A percentile compares a stretch with the other conserved stretches of the same genome.
These are phyloP conservation scores for Spathaspora sp. DNA, from an alignment of 805 yeast genomes.

Conservation along the genomic window DNA sequence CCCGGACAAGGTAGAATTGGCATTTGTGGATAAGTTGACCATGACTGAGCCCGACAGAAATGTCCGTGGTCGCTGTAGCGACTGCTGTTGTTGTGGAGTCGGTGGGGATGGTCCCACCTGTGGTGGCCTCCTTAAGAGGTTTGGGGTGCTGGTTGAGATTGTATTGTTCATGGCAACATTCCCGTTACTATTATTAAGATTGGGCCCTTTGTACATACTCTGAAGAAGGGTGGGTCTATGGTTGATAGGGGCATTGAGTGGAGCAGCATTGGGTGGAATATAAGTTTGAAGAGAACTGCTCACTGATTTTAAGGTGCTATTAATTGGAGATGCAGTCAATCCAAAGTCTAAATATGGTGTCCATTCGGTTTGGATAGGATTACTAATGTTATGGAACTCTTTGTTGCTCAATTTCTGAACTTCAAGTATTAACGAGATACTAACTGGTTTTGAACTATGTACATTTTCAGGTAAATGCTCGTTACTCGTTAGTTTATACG, in stretches of 20 bases:
- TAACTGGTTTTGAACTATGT: constrained; percentile 22
- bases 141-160: neutral
- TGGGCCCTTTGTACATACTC: constrained; percentile 12
- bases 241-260: constrained; percentile 11
- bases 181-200: neutral
- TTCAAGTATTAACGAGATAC: constrained; percentile 22
- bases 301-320: constrained; percentile 30
- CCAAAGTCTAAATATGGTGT: constrained; percentile 36
- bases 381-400: constrained; percentile 17
- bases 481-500: constrained; percentile 31
- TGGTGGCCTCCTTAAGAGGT: constrained; percentile 1
- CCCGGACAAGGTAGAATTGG: constrained; percentile 25
- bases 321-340: constrained; percentile 36
- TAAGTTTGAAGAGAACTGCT: constrained; percentile 17
- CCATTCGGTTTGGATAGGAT: constrained; percentile 34
- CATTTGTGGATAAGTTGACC: constrained; percentile 30
- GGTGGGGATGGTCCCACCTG: neutral
- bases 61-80: neutral
- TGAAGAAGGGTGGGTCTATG: constrained; percentile 21
- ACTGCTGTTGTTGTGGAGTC: neutral
- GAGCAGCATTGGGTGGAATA: constrained; percentile 16
- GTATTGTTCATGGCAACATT: neutral
- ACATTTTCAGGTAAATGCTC: constrained; percentile 13
- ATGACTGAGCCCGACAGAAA: constrained; percentile 17
- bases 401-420: constrained; percentile 13